Evolutionary conservation across 306 rosid species (phyloP), one percentile per base, ranked within the genome.

Genomic region (Prosopis cineraria): DNA sequence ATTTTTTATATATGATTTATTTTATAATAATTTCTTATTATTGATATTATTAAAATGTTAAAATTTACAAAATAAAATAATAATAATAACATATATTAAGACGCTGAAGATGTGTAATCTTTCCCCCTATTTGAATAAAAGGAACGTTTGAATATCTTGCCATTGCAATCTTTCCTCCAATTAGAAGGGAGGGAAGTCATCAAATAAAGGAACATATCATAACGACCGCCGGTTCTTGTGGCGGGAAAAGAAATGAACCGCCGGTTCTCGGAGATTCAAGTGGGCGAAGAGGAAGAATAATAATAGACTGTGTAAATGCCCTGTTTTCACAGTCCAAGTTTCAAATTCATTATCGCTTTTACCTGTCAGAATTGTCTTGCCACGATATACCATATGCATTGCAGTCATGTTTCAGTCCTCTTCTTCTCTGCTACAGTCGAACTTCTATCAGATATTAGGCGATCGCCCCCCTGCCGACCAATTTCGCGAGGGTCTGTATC

Each of bases 401-500:
- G 5, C 76, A 70, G 62, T 41, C 68, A 55, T 73, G 67, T 2
- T 53, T 37, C 27, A 8, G 24, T 25, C 77, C 30, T 9, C 22
- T 13, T 3, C 19, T 47, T 0, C 66, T 34, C 48, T 66, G 53
- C 48, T 22, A 9, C 16, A 7, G 22, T 50, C 39, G 52, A 53
- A 40, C 52, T 73, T 73, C 67, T 73, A 64, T 55, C 52, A 73
- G 67, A 47, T 14, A 12, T 55, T 73, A 20, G 77, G 77, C 25
- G 16, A 16, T 10, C 24, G 4, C 3, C 1, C 52, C 16, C 34
- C 68, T 19, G 3, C 7, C 53, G 53, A 39, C 1, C 7, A 39
- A 22, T 27, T 37, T 73, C 13, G 39, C 19, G 30, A 56, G 14
- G 68, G 68, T 73, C 27, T 33, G 63, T 31, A 12, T 37, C 45